Conservation (phyloP, 1,139 yeast genomes). For the Hansenula anomala region DNA sequence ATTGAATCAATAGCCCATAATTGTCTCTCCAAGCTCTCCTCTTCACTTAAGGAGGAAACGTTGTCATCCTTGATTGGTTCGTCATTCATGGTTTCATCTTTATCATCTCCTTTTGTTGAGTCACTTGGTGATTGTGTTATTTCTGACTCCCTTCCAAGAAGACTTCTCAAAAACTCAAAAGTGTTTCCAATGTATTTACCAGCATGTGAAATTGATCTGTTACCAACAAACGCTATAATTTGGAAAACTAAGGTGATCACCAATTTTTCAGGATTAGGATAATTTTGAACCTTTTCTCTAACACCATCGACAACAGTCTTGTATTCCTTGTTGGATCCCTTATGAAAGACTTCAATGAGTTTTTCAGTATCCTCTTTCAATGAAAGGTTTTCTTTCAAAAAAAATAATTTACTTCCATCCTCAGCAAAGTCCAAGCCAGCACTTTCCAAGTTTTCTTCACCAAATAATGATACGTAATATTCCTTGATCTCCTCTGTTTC, state of each 20-base stretch:
- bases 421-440: conserved; percentile 23
- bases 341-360: conserved; percentile 30
- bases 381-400: conserved; percentile 28
- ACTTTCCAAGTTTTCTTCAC: conserved; percentile 16
- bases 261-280: conserved; percentile 36
- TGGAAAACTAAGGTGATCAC: conserved; percentile 62
- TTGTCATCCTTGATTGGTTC: background rate
- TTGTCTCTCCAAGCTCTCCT: conserved; percentile 27
- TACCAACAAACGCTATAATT: conserved; percentile 76
- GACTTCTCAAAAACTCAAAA: conserved; percentile 43
- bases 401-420: conserved; percentile 27
- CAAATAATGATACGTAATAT: conserved; percentile 30
- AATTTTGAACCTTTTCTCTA: conserved; percentile 24
- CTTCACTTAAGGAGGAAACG: conserved; percentile 15
- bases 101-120: too few relatives aligned
- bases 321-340: conserved; percentile 26
- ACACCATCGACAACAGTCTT: conserved; percentile 30
- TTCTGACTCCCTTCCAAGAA: conserved; percentile 42
- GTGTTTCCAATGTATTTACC: conserved; percentile 62
- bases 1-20: conserved; percentile 57
- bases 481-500: conserved; percentile 28
- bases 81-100: background rate
- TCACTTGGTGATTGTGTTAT: too few relatives aligned
- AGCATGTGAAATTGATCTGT: conserved; percentile 85
- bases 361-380: conserved; percentile 26